Percentiles rank a stretch among this genome's conserved stretches.
phyloP scores from a whole-genome alignment of 225 moss, liverwort and hornwort species.

The Rhytidiadelphus loreus region DNA sequence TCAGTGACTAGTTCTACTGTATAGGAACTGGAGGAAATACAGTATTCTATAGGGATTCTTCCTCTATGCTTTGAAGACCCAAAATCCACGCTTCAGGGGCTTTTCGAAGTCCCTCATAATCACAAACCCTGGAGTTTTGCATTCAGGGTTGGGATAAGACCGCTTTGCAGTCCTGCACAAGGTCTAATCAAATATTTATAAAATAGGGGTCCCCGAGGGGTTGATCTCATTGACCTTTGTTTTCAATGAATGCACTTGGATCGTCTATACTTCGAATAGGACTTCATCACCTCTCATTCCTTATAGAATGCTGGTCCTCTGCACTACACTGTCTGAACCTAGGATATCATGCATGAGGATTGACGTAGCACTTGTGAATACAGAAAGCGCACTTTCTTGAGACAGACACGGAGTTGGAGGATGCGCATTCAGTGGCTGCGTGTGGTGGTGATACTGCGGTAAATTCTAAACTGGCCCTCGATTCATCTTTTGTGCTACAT shows the following conservation, averaged over 20 bases:
- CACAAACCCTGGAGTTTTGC: background rate
- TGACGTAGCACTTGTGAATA: background rate
- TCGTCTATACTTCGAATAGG: background rate
- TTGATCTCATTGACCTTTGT: background rate
- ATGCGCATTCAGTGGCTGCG: slow-evolving; percentile 71
- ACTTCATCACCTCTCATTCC: background rate
- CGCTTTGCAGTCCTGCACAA: background rate
- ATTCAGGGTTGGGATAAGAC: background rate
- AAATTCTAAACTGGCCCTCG: background rate
- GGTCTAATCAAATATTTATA: background rate
- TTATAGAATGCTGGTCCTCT: background rate
- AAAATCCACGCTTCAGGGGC: background rate
- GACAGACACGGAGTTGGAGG: slow-evolving; percentile 62
- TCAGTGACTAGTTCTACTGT: background rate
- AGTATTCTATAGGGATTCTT: background rate
- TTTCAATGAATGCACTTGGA: background rate
- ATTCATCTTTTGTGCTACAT: background rate
- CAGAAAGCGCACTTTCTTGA: slow-evolving; percentile 69
- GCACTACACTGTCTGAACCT: background rate
- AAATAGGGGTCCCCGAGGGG: background rate
- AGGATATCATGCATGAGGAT: background rate
- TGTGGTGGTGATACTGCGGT: slow-evolving; percentile 70
- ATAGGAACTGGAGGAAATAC: background rate
- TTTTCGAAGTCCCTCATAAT: background rate
- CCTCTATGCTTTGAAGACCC: background rate